phyloP scores from a whole-genome alignment of 768 basidiomycete species.

The Phanerochaete carnosa region DNA sequence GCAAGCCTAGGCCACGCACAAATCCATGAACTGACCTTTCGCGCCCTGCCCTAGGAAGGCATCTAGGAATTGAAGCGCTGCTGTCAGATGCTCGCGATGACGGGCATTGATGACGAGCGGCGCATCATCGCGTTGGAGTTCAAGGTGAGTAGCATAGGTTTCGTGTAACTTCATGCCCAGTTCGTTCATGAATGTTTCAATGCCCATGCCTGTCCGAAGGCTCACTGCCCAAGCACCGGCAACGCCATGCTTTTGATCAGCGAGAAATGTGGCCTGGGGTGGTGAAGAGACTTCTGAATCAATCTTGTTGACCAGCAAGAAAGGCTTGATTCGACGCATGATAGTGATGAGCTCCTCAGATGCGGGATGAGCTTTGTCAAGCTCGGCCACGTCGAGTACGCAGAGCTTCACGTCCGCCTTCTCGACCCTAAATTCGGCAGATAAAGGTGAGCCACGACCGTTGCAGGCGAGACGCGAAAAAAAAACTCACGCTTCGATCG shows the following conservation, averaged over 20 bases:
- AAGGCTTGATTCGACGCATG: constrained; percentile 7
- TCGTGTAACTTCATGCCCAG: background rate
- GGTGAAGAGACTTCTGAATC: constrained; percentile 40
- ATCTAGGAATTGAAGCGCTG: constrained; percentile 56
- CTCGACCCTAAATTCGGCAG: constrained; percentile 50
- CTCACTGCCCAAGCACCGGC: constrained; percentile 56
- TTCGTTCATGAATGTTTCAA: constrained; percentile 53
- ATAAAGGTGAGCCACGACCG: background rate
- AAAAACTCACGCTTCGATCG: constrained; percentile 56
- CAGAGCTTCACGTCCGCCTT: constrained; percentile 74
- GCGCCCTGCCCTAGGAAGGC: constrained; percentile 52
- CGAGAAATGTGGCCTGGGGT: background rate
- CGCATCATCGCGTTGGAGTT: constrained; percentile 15
- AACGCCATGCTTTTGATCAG: background rate
- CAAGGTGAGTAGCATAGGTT: background rate
- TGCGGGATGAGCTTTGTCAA: background rate
- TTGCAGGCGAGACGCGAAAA: background rate
- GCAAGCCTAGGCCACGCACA: no score
- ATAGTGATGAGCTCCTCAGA: background rate
- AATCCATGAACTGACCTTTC: constrained; percentile 8
- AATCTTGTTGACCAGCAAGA: constrained; percentile 76
- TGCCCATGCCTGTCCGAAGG: constrained; percentile 55
- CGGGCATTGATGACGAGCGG: constrained; percentile 79
- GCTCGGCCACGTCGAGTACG: constrained; percentile 40
- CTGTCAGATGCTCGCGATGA: constrained; percentile 74